Evolutionary conservation across 257 asterid genomes (phyloP).

Genomic region (Nicotiana sylvestris): DNA sequence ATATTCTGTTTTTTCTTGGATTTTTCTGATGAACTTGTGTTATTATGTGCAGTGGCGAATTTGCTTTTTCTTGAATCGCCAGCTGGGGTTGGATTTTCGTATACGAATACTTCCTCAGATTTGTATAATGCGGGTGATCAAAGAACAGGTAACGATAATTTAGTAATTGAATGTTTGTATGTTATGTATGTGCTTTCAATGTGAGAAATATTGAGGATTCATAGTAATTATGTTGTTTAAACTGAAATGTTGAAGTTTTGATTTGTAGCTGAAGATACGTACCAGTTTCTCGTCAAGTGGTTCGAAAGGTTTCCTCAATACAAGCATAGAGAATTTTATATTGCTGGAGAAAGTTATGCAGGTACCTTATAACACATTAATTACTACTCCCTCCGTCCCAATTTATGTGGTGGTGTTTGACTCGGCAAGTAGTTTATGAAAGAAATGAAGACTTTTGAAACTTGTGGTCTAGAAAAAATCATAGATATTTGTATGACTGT

Average conservation of each 20-base stretch:
- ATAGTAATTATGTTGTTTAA: neutral
- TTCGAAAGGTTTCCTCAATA: slow-evolving; percentile 96
- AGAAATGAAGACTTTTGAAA: no score
- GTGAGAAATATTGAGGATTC: neutral
- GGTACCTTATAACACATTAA: slow-evolving; percentile 25
- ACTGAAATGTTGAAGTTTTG: slow-evolving; percentile 14
- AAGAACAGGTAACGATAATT: slow-evolving; percentile 63
- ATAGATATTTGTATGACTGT: no score
- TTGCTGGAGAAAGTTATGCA: slow-evolving; percentile 98
- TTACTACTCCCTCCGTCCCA: no score
- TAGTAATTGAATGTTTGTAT: slow-evolving; percentile 9
- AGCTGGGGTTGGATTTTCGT: slow-evolving; percentile 97
- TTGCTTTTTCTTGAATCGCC: slow-evolving; percentile 95
- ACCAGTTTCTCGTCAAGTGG: slow-evolving; percentile 74
- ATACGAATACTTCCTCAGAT: slow-evolving; percentile 86
- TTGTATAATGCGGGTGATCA: slow-evolving; percentile 74
- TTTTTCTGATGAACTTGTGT: neutral
- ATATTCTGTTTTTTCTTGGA: neutral
- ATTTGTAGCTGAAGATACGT: slow-evolving; percentile 82
- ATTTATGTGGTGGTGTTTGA: no score
- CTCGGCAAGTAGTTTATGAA: no score
- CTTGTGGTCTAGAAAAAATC: no score
- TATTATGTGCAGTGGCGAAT: slow-evolving; percentile 74
- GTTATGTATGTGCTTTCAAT: neutral
- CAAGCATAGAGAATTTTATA: slow-evolving; percentile 82